Conservation (phyloP, 192 early-diverging fungal genomes). For the Dispira simplex region DNA sequence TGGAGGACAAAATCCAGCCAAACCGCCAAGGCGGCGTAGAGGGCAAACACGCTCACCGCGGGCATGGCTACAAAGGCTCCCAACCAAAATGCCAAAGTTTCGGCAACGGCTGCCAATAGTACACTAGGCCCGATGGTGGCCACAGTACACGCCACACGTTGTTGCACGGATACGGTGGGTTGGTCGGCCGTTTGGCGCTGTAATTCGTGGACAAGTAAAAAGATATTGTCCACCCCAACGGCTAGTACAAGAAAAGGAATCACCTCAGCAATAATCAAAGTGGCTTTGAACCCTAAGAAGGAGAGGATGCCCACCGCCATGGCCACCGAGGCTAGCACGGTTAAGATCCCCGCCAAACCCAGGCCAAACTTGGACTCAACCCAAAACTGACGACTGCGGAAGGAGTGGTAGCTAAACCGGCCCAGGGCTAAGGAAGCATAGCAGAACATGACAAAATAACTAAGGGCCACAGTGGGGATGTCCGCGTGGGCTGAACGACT, state of each 20-base stretch:
- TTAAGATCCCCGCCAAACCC: constrained; percentile 38
- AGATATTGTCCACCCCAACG: constrained; percentile 54
- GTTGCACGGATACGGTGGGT: constrained; percentile 32
- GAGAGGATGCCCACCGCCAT: constrained; percentile 45
- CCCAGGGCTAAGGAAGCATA: constrained; percentile 45
- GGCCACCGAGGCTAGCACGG: constrained; percentile 41
- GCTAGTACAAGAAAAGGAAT: constrained; percentile 52
- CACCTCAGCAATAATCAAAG: constrained; percentile 50
- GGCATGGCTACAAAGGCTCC: constrained; percentile 48
- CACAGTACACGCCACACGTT: constrained; percentile 36
- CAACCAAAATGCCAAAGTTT: constrained; percentile 45
- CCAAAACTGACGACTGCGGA: constrained; percentile 21
- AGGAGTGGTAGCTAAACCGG: constrained; percentile 17
- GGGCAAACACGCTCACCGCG: constrained; percentile 48
- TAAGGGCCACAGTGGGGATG: constrained; percentile 31
- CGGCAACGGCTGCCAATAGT: constrained; percentile 36
- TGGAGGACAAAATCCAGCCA: constrained; percentile 47
- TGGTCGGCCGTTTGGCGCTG: constrained; percentile 22
- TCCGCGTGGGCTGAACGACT: constrained; percentile 46
- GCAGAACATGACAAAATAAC: constrained; percentile 44
- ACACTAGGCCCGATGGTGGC: constrained; percentile 45
- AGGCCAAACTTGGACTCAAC: constrained; percentile 46
- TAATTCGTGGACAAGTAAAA: constrained; percentile 47
- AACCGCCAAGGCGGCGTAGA: constrained; percentile 46
- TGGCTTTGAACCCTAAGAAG: constrained; percentile 38